These are phyloP conservation scores for Penicillium salamii DNA, from an alignment of 495 filamentous ascomycete species.

Conservation along the genomic window DNA sequence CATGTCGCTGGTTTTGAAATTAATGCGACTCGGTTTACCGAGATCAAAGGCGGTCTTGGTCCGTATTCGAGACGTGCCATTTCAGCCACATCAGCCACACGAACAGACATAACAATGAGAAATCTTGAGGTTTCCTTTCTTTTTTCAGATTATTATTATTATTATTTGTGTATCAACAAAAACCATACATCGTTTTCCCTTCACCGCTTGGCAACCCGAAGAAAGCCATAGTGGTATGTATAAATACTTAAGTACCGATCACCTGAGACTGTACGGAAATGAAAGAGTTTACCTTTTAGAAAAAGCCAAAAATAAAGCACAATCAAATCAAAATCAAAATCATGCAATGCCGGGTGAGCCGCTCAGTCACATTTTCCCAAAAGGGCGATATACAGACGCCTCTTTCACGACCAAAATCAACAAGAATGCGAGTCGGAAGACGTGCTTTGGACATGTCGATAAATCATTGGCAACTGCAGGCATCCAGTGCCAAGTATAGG, in stretches of 20 bases:
- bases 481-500: constrained; percentile 6
- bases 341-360: background rate
- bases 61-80: background rate
- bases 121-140: too few relatives aligned
- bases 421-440: background rate
- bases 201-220: too few relatives aligned
- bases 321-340: too few relatives aligned
- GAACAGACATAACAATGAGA: background rate
- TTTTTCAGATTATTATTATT: too few relatives aligned
- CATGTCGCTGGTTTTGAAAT: background rate
- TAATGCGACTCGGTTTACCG: background rate
- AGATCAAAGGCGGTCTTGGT: background rate
- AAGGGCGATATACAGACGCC: background rate
- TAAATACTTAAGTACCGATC: too few relatives aligned
- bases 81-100: background rate
- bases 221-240: too few relatives aligned
- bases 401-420: background rate
- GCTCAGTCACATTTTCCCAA: background rate
- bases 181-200: too few relatives aligned
- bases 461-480: background rate
- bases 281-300: background rate
- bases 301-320: too few relatives aligned
- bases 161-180: too few relatives aligned
- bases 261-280: too few relatives aligned
- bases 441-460: background rate